phyloP scores from a whole-genome alignment of 345 rosid genomes.

The Eucalyptus brandiana region DNA sequence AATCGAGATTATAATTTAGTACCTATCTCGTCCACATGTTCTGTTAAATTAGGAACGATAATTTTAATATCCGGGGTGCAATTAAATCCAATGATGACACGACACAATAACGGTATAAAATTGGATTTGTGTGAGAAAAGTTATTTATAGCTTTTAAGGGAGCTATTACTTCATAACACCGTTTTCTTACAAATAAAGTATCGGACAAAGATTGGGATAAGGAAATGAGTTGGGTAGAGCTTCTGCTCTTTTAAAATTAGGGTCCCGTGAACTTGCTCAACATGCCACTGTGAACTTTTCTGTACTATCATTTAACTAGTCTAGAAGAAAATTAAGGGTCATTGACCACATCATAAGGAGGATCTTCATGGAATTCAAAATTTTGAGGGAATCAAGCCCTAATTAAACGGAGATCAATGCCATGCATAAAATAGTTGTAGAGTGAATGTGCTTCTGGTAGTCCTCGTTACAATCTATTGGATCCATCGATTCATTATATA shows the following conservation, averaged over 20 bases:
- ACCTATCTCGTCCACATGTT: background rate
- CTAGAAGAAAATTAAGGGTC: background rate
- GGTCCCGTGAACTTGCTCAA: background rate
- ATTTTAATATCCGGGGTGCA: background rate
- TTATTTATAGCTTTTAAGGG: background rate
- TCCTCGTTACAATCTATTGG: background rate
- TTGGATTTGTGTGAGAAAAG: background rate
- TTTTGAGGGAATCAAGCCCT: background rate
- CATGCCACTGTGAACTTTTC: background rate
- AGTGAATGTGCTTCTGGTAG: background rate
- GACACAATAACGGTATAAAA: background rate
- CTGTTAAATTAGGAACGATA: background rate
- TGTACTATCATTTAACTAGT: background rate
- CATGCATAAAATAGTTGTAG: background rate
- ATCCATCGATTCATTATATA: background rate
- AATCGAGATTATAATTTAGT: background rate
- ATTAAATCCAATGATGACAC: background rate
- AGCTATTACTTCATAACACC: background rate
- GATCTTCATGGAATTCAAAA: background rate
- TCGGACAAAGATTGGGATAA: background rate
- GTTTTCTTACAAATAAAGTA: background rate
- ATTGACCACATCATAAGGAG: background rate
- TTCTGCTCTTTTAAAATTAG: background rate
- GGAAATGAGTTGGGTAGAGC: background rate
- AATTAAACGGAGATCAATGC: background rate